A percentile compares a stretch with the other conserved stretches of the same genome.
Evolutionary conservation across 345 rosid species (phyloP).

Genomic region (Cardamine occulta): DNA sequence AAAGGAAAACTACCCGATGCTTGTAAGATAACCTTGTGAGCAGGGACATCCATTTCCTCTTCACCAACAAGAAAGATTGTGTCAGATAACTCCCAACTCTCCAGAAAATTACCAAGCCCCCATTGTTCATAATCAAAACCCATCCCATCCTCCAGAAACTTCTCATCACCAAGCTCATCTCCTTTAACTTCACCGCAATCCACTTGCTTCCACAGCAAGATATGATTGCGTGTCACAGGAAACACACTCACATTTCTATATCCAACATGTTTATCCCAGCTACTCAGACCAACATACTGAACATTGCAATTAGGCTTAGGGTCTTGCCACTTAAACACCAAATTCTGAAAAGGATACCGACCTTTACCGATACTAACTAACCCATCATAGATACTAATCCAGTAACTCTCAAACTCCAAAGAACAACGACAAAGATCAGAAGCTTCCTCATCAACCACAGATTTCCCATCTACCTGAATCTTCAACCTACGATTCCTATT

Average conservation of each 20-base stretch:
- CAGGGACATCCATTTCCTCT: conserved; percentile 73
- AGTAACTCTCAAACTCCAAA: conserved; percentile 81
- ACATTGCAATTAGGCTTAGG: conserved; percentile 79
- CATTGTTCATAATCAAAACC: conserved; percentile 57
- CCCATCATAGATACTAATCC: conserved; percentile 96
- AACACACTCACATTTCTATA: conserved; percentile 90
- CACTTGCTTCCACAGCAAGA: conserved; percentile 88
- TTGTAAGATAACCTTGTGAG: conserved; percentile 85
- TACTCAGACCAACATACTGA: conserved; percentile 84
- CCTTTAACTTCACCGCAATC: conserved; percentile 55
- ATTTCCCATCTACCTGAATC: conserved; percentile 86
- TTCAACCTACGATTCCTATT: conserved; percentile 84
- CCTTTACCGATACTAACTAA: conserved; percentile 88
- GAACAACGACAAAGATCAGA: conserved; percentile 74
- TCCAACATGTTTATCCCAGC: conserved; percentile 98
- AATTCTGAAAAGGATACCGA: conserved; percentile 94
- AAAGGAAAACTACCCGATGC: conserved; percentile 71
- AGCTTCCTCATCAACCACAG: conserved; percentile 82
- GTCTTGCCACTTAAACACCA: conserved; percentile 89
- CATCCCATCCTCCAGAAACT: conserved; percentile 48
- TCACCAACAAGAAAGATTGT: conserved; percentile 67
- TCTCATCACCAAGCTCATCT: conserved; percentile 55
- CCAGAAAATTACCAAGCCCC: conserved; percentile 86
- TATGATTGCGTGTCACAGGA: conserved; percentile 78
- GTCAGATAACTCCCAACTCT: conserved; percentile 84